Evolutionary conservation across 768 basidiomycete species (phyloP).

Genomic region (Sporobolomyces pararoseus): DNA sequence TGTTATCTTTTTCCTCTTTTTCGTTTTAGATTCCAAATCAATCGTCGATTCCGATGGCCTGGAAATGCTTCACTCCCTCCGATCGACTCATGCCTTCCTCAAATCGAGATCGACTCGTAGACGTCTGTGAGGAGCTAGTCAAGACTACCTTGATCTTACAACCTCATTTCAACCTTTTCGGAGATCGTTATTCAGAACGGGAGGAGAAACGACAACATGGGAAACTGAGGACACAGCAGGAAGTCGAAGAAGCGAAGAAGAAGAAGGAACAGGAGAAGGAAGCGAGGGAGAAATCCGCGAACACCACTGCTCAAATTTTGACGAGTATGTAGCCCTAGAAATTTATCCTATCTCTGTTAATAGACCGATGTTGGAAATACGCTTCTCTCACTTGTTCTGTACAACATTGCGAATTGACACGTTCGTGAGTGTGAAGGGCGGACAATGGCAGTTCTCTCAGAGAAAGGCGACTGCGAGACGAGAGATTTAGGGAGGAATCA

Average conservation of each 20-base stretch:
- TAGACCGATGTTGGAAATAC: no score
- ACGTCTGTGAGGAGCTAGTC: slow-evolving; percentile 51
- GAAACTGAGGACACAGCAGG: slow-evolving; percentile 47
- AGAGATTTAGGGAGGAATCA: no score
- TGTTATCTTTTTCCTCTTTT: neutral
- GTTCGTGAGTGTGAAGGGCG: no score
- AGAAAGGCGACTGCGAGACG: no score
- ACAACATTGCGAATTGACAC: no score
- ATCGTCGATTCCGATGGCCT: slow-evolving; percentile 48
- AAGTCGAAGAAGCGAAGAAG: slow-evolving; percentile 45
- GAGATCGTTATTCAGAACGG: slow-evolving; percentile 48
- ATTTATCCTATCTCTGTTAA: no score
- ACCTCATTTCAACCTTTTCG: slow-evolving; percentile 45
- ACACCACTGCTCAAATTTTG: neutral
- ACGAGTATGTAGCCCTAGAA: neutral
- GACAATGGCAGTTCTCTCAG: no score
- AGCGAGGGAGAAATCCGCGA: neutral
- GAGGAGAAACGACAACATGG: slow-evolving; percentile 47
- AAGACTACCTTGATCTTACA: slow-evolving; percentile 46
- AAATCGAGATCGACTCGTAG: slow-evolving; percentile 50
- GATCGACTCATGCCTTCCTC: slow-evolving; percentile 48
- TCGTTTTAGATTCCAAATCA: slow-evolving; percentile 44
- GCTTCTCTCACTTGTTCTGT: no score
- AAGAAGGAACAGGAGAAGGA: slow-evolving; percentile 7
- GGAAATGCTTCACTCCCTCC: slow-evolving; percentile 46